Conservation (phyloP, 805 yeast species). For the Wickerhamomyces chaumierensis region DNA sequence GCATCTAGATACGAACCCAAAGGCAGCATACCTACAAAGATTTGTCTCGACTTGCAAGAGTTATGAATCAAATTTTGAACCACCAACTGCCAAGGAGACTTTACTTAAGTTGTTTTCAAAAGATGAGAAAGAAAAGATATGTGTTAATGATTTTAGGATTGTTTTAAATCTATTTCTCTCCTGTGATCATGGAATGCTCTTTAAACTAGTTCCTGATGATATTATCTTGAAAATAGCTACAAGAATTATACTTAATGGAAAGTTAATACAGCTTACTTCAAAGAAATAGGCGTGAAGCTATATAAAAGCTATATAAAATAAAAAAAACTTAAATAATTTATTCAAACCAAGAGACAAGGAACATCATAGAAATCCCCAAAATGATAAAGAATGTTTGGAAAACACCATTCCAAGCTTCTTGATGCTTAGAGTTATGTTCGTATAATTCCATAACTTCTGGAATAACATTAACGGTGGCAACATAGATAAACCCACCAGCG, state of each 20-base stretch:
- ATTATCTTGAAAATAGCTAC: background rate
- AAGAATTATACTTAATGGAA: background rate
- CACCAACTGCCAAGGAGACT: too few relatives aligned
- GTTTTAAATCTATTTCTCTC: too few relatives aligned
- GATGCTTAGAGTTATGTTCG: slow-evolving; percentile 22
- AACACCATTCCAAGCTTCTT: slow-evolving; percentile 28
- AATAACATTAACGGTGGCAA: slow-evolving; percentile 64
- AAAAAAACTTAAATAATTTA: slow-evolving; percentile 1
- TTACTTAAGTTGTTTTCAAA: background rate
- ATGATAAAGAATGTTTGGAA: slow-evolving; percentile 38
- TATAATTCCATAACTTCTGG: slow-evolving; percentile 52
- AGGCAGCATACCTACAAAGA: too few relatives aligned
- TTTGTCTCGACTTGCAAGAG: too few relatives aligned
- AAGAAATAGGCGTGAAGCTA: too few relatives aligned
- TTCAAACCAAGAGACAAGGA: slow-evolving; percentile 23
- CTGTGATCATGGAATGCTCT: too few relatives aligned
- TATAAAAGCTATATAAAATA: background rate
- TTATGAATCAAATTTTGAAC: too few relatives aligned
- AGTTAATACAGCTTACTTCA: too few relatives aligned
- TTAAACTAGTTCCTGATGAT: background rate
- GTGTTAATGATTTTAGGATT: too few relatives aligned
- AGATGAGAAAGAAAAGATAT: background rate
- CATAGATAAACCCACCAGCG: slow-evolving; percentile 67
- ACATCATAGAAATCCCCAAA: slow-evolving; percentile 50
- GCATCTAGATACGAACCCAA: too few relatives aligned